Evolutionary conservation across 768 basidiomycete species (phyloP).

Genomic region (Mrakia blollopis): DNA sequence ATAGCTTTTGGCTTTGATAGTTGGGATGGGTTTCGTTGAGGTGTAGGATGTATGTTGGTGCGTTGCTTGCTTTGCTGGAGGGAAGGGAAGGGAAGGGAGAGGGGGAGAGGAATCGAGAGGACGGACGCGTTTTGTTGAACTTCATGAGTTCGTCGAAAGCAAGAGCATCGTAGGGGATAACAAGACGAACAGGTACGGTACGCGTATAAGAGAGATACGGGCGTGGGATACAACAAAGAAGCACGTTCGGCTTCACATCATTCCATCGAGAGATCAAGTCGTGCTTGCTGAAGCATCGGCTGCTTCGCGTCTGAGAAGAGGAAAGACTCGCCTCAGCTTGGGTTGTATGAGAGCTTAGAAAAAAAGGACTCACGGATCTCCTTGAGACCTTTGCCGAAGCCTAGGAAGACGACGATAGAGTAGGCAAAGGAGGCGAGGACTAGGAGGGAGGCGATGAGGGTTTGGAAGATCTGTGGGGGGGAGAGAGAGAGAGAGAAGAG

Average conservation of each 20-base stretch:
- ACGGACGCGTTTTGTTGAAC: no score
- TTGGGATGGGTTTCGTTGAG: no score
- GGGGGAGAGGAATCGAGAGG: no score
- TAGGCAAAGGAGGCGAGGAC: constrained; percentile 6
- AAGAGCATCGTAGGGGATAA: no score
- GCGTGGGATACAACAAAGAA: no score
- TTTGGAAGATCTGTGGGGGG: neutral
- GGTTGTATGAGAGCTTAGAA: no score
- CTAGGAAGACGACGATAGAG: neutral
- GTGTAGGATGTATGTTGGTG: no score
- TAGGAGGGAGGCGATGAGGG: neutral
- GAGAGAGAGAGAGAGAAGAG: neutral
- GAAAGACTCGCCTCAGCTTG: neutral
- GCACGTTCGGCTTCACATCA: neutral
- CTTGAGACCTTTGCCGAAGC: neutral
- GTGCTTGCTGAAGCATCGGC: neutral
- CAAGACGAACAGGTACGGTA: no score
- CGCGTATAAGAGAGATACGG: no score
- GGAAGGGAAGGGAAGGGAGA: neutral
- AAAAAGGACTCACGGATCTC: neutral
- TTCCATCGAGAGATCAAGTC: constrained; percentile 6
- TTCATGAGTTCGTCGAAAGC: no score
- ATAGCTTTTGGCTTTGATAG: no score
- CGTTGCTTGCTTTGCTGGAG: no score
- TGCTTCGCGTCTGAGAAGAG: neutral